These are phyloP conservation scores for Helminthosporium solani DNA, from an alignment of 2,329 filamentous ascomycete species.

Conservation along the genomic window DNA sequence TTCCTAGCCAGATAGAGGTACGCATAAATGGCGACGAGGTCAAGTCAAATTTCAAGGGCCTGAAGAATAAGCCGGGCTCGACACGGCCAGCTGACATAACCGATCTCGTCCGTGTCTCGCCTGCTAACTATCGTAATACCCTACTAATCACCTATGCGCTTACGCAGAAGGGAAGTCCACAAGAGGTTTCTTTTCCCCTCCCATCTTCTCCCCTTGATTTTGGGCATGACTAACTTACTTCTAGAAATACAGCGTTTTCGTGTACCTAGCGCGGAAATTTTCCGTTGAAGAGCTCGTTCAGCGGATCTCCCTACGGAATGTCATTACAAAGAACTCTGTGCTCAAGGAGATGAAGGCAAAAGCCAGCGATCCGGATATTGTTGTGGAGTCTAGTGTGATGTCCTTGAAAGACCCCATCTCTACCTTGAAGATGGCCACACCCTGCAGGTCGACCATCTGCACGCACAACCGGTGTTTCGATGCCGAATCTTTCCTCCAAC, in stretches of 20 bases:
- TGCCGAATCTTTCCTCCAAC: slow-evolving; percentile 82
- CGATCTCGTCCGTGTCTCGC: slow-evolving; percentile 66
- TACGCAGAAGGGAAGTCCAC: slow-evolving; percentile 71
- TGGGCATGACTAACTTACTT: slow-evolving; percentile 18
- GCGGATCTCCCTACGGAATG: slow-evolving; percentile 64
- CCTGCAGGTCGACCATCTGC: slow-evolving; percentile 77
- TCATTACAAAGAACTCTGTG: slow-evolving; percentile 78
- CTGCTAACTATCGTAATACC: slow-evolving; percentile 68
- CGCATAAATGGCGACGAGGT: slow-evolving; percentile 86
- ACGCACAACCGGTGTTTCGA: slow-evolving; percentile 95
- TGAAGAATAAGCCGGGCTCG: slow-evolving; percentile 95
- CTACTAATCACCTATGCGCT: slow-evolving; percentile 89
- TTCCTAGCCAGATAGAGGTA: slow-evolving; percentile 89
- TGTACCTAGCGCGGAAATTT: slow-evolving; percentile 74
- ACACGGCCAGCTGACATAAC: slow-evolving; percentile 94
- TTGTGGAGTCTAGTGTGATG: slow-evolving; percentile 82
- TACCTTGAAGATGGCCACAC: slow-evolving; percentile 75
- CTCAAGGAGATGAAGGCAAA: slow-evolving; percentile 79
- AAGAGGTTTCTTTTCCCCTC: slow-evolving; percentile 26
- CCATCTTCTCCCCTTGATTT: neutral
- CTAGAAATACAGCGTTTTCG: slow-evolving; percentile 55
- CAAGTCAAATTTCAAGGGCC: slow-evolving; percentile 86
- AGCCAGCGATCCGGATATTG: slow-evolving; percentile 83
- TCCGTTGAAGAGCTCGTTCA: slow-evolving; percentile 70
- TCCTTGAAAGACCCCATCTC: slow-evolving; percentile 92